These are phyloP conservation scores for Lasiodiplodia hormozganensis DNA, from an alignment of 2,329 filamentous ascomycete species.

Conservation along the genomic window DNA sequence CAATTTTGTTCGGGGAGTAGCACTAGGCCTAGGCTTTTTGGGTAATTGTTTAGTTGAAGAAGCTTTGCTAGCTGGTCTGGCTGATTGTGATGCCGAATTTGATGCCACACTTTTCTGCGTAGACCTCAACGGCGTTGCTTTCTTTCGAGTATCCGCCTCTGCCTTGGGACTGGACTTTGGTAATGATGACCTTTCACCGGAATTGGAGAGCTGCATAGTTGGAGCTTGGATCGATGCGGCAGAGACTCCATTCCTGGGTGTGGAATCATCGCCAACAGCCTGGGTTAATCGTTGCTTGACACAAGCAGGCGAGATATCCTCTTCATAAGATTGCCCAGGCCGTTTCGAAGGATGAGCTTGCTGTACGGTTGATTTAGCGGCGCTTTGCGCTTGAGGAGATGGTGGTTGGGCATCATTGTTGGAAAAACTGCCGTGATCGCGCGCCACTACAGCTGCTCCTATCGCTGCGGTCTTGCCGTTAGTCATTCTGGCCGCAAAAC, in stretches of 20 bases:
- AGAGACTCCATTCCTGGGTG: neutral
- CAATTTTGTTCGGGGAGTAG: neutral
- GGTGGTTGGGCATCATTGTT: neutral
- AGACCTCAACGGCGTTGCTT: neutral
- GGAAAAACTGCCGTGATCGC: neutral
- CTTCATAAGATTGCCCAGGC: neutral
- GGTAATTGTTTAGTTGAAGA: neutral
- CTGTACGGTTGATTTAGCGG: neutral
- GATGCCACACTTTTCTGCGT: neutral
- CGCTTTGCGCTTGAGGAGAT: neutral
- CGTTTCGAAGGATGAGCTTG: neutral
- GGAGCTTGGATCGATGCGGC: neutral
- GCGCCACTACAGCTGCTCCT: neutral
- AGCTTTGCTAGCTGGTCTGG: neutral
- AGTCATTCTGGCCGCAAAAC: too few species aligned
- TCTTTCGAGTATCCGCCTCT: neutral
- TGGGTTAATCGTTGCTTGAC: neutral
- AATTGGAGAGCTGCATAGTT: neutral
- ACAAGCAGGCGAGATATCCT: neutral
- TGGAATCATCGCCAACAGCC: neutral
- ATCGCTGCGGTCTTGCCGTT: too few species aligned
- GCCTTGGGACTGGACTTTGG: neutral
- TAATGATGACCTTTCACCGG: neutral
- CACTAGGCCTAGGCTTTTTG: neutral
- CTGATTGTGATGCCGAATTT: neutral